Conservation (phyloP, 306 rosid genomes). For the Betula pendula region DNA sequence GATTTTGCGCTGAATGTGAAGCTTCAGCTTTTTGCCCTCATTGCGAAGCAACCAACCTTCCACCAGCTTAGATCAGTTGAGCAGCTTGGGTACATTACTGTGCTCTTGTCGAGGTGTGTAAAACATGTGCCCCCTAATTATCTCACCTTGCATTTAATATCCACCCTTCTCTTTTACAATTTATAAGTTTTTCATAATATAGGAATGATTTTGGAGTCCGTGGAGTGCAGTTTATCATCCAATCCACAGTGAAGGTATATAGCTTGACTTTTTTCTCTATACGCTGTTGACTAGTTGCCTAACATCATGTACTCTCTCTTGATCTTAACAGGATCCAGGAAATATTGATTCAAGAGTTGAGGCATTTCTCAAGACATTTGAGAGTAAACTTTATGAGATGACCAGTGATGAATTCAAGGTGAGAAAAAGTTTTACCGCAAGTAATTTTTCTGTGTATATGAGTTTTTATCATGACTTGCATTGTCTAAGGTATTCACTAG, state of each 20-base stretch:
- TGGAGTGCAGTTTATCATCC: constrained; percentile 81
- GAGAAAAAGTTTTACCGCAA: constrained; percentile 21
- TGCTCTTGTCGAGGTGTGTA: constrained; percentile 67
- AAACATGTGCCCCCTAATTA: constrained; percentile 12
- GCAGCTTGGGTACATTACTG: constrained; percentile 90
- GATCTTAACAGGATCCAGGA: constrained; percentile 67
- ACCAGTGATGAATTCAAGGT: constrained; percentile 88
- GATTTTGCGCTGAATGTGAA: constrained; percentile 76
- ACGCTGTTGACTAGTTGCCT: constrained; percentile 10
- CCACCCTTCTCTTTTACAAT: constrained; percentile 9
- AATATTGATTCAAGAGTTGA: constrained; percentile 74
- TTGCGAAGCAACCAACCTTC: constrained; percentile 88
- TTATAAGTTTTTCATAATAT: constrained; percentile 26
- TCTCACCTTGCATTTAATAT: constrained; percentile 15
- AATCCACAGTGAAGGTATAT: constrained; percentile 83
- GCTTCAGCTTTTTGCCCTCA: constrained; percentile 87
- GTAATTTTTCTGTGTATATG: constrained; percentile 7
- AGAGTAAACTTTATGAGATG: constrained; percentile 71
- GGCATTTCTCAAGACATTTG: constrained; percentile 77
- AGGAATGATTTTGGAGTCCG: constrained; percentile 83
- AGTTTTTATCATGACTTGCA: background rate
- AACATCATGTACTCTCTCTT: constrained; percentile 22
- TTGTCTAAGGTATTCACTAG: background rate
- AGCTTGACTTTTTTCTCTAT: constrained; percentile 11
- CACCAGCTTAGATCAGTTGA: constrained; percentile 98